These are phyloP conservation scores for Nevesoporus exiguus DNA, from an alignment of 768 basidiomycete genomes.

Conservation along the genomic window DNA sequence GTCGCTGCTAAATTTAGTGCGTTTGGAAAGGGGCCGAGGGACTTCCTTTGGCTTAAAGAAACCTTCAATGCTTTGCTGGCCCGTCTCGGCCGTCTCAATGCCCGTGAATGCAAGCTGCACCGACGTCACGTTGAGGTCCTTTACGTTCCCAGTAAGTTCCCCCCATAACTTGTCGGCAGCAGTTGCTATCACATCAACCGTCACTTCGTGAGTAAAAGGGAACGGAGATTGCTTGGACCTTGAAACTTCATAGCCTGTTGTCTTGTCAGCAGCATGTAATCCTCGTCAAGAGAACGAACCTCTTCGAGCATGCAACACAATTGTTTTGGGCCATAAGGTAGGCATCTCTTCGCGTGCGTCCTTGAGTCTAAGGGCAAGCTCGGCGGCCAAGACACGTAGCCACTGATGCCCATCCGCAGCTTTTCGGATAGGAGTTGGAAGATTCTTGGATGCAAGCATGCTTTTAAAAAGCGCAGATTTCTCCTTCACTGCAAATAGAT, in stretches of 20 bases:
- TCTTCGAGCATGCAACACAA: constrained; percentile 76
- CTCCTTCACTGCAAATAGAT: constrained; percentile 65
- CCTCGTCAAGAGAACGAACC: constrained; percentile 37
- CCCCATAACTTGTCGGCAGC: constrained; percentile 84
- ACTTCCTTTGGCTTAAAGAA: constrained; percentile 57
- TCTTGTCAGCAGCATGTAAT: constrained; percentile 1
- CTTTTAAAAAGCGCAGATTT: constrained; percentile 79
- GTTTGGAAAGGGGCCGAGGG: constrained; percentile 34
- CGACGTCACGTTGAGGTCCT: constrained; percentile 62
- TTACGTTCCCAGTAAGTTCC: constrained; percentile 65
- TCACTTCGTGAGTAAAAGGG: constrained; percentile 73
- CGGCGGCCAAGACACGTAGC: constrained; percentile 89
- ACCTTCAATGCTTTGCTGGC: constrained; percentile 84
- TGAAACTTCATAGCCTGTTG: constrained; percentile 59
- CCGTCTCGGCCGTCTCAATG: constrained; percentile 68
- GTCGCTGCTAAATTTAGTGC: constrained; percentile 34
- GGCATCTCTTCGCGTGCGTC: constrained; percentile 74
- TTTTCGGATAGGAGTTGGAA: constrained; percentile 72
- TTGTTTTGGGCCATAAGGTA: constrained; percentile 87
- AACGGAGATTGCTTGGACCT: constrained; percentile 86
- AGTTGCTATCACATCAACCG: constrained; percentile 70
- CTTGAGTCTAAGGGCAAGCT: constrained; percentile 78
- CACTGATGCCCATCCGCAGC: constrained; percentile 80
- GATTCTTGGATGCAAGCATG: constrained; percentile 96
- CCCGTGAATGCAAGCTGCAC: constrained; percentile 76